phyloP scores from a whole-genome alignment of 1,284 basidiomycete species.

The Ceratobasidium sp. region DNA sequence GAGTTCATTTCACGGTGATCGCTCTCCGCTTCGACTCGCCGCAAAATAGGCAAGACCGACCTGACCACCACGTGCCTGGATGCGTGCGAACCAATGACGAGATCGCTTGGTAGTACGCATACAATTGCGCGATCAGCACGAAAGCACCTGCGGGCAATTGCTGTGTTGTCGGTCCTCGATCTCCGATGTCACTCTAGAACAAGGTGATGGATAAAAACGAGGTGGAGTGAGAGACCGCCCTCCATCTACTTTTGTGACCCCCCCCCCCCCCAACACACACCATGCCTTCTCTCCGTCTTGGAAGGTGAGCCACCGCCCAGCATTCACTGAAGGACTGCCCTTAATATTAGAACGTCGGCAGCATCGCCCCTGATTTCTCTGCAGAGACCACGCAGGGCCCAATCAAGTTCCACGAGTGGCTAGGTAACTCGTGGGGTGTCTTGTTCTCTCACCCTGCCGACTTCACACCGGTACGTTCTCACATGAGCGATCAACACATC shows the following conservation, averaged over 20 bases:
- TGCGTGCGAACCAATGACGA: slow-evolving; percentile 34
- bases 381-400: slow-evolving; percentile 79
- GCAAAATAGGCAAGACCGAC: not conserved
- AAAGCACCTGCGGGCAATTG: not conserved
- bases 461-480: slow-evolving; percentile 49
- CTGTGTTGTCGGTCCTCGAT: slow-evolving; percentile 14
- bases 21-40: not conserved
- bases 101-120: slow-evolving; percentile 11
- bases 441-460: slow-evolving; percentile 92
- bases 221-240: not conserved
- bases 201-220: slow-evolving; percentile 30
- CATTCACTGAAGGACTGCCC: not conserved
- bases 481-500: slow-evolving; percentile 9
- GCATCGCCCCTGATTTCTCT: slow-evolving; percentile 80
- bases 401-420: slow-evolving; percentile 92
- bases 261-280: no score
- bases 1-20: not conserved
- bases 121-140: slow-evolving; percentile 41
- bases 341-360: slow-evolving; percentile 49
- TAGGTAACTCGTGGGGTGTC: slow-evolving; percentile 86
- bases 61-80: slow-evolving; percentile 36
- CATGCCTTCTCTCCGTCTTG: slow-evolving; percentile 68
- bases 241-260: not conserved
- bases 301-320: slow-evolving; percentile 49
- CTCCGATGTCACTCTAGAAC: slow-evolving; percentile 14